These are phyloP conservation scores for Ulmus americana DNA, from an alignment of 331 rosid species.

Conservation along the genomic window DNA sequence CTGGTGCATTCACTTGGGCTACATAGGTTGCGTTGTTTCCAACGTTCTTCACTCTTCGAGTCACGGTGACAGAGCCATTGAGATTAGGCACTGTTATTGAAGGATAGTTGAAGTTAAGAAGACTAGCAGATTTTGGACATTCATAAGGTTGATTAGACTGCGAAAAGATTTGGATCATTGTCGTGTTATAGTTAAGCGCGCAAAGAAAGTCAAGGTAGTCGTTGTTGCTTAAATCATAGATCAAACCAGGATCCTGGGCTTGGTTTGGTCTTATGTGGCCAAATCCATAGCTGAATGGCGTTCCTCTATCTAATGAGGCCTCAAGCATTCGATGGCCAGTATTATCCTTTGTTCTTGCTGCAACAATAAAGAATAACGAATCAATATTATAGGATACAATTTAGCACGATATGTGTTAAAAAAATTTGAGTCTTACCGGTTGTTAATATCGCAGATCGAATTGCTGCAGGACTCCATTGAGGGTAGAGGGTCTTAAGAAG, in stretches of 20 bases:
- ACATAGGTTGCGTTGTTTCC: conserved; percentile 46
- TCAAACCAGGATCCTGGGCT: conserved; percentile 68
- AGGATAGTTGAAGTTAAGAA: conserved; percentile 61
- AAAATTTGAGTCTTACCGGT: conserved; percentile 27
- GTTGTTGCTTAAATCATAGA: conserved; percentile 42
- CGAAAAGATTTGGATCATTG: conserved; percentile 21
- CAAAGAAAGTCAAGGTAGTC: conserved; percentile 63
- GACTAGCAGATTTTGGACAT: conserved; percentile 24
- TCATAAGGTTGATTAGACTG: neutral
- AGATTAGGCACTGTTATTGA: conserved; percentile 42
- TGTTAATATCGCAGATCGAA: conserved; percentile 66
- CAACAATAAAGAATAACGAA: neutral
- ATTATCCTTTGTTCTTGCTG: conserved; percentile 63
- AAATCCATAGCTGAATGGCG: conserved; percentile 45
- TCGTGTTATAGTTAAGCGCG: conserved; percentile 36
- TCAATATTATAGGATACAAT: neutral
- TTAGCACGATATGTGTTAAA: no score
- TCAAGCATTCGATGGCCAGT: conserved; percentile 27
- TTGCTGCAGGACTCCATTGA: conserved; percentile 57
- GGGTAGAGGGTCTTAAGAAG: conserved; percentile 58
- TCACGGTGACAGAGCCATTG: conserved; percentile 30
- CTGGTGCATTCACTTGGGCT: conserved; percentile 25
- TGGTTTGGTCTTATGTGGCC: conserved; percentile 61
- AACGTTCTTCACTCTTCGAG: conserved; percentile 50
- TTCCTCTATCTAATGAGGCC: conserved; percentile 16